Evolutionary conservation across 345 rosid species (phyloP).

Genomic region (Eucalyptus marginata): DNA sequence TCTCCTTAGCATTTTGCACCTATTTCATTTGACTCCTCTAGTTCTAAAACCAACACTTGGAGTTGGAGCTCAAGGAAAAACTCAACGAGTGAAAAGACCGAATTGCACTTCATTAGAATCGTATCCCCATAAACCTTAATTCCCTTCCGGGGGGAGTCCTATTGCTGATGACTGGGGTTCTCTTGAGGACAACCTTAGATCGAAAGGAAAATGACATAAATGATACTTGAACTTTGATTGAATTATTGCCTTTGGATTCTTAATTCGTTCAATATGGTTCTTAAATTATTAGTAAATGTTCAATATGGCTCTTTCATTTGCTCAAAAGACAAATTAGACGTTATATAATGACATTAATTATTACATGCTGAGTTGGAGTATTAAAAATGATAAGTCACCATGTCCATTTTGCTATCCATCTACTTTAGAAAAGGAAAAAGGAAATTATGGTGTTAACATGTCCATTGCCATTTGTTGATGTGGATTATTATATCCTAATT

Average conservation of each 20-base stretch:
- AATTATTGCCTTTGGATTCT: neutral
- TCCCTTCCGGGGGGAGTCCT: neutral
- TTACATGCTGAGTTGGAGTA: neutral
- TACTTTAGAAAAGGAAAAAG: neutral
- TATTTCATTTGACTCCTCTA: neutral
- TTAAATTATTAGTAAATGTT: neutral
- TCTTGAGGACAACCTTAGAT: neutral
- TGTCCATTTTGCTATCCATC: neutral
- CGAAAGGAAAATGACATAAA: neutral
- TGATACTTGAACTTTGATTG: neutral
- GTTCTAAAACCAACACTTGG: neutral
- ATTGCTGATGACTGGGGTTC: neutral
- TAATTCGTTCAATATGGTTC: neutral
- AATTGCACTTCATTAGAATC: neutral
- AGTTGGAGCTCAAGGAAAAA: neutral
- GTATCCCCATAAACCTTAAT: neutral
- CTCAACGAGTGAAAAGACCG: neutral
- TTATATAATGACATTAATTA: neutral
- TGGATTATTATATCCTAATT: neutral
- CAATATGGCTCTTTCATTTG: neutral
- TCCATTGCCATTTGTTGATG: neutral
- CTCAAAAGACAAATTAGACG: neutral
- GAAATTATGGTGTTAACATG: neutral
- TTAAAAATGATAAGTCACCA: neutral
- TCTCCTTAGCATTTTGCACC: neutral